A percentile compares a stretch with the other conserved stretches of the same genome.
Conservation (phyloP, 176 grass and related monocot genomes). For the Aegilops bicornis region DNA sequence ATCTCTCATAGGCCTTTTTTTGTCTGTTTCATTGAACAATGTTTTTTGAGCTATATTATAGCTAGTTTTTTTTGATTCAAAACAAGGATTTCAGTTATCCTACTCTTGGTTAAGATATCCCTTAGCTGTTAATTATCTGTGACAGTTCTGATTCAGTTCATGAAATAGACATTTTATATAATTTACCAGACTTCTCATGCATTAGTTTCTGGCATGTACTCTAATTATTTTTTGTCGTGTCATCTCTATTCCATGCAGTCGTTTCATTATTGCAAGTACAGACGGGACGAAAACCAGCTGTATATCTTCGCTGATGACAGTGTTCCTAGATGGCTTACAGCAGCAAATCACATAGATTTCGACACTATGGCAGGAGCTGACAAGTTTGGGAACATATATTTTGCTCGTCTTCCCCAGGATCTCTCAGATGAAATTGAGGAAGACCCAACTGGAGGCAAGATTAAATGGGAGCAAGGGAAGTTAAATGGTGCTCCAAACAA, state of each 20-base stretch:
- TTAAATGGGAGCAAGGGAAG: constrained; percentile 98
- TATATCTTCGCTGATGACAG: constrained; percentile 95
- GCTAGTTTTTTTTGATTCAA: background rate
- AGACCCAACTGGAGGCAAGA: constrained; percentile 95
- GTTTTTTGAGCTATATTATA: background rate
- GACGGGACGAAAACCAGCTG: constrained; percentile 94
- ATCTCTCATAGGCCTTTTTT: background rate
- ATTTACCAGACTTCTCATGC: background rate
- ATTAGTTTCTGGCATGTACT: background rate
- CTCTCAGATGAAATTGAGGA: constrained; percentile 98
- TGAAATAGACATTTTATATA: background rate
- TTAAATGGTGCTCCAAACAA: constrained; percentile 97
- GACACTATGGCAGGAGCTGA: constrained; percentile 97
- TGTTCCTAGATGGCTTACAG: constrained; percentile 94
- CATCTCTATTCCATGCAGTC: constrained; percentile 55
- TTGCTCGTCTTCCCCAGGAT: constrained; percentile 92
- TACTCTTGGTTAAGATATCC: background rate
- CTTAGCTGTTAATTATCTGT: constrained; percentile 4
- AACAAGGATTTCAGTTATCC: background rate
- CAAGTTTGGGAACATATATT: constrained; percentile 98
- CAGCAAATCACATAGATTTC: constrained; percentile 97
- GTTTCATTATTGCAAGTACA: constrained; percentile 99
- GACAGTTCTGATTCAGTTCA: constrained; percentile 3
- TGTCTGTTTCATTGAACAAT: background rate
- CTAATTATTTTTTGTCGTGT: constrained; percentile 42